Conservation (phyloP, 768 basidiomycete species). For the Mycena polygramma region DNA sequence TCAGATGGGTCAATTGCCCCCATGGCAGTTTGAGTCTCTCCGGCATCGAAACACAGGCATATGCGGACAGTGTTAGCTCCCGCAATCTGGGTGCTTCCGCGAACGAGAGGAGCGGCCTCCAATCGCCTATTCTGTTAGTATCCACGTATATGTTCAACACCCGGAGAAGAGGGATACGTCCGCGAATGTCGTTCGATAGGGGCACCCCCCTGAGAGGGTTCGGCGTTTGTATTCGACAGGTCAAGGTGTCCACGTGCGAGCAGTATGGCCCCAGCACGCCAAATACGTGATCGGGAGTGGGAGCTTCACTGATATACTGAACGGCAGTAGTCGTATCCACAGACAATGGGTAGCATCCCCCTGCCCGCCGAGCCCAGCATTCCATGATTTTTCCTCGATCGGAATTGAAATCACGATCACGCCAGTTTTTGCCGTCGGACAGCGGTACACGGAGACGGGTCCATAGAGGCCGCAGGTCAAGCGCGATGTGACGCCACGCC, state of each 20-base stretch:
- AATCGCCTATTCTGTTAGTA: not conserved
- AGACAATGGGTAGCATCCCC: not conserved
- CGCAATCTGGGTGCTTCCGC: not conserved
- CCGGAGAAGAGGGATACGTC: not conserved
- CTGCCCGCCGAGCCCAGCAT: slow-evolving; percentile 10
- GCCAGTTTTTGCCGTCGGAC: too few species aligned
- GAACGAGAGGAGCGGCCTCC: not conserved
- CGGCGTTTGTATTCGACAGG: too few species aligned
- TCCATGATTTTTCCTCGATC: too few species aligned
- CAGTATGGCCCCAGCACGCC: not conserved
- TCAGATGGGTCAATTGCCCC: not conserved
- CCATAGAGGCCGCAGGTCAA: not conserved
- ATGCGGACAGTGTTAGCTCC: not conserved
- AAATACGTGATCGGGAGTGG: not conserved
- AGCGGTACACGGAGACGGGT: not conserved
- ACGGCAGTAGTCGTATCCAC: not conserved
- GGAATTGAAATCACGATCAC: too few species aligned
- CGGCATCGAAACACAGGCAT: not conserved
- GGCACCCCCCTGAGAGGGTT: not conserved
- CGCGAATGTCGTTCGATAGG: not conserved
- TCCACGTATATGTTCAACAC: not conserved
- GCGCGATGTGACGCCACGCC: slow-evolving; percentile 1
- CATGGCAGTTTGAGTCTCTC: not conserved
- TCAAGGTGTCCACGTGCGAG: not conserved
- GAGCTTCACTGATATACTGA: too few species aligned